phyloP scores from a whole-genome alignment of 2,329 filamentous ascomycete species.

The Corynespora cassiicola region DNA sequence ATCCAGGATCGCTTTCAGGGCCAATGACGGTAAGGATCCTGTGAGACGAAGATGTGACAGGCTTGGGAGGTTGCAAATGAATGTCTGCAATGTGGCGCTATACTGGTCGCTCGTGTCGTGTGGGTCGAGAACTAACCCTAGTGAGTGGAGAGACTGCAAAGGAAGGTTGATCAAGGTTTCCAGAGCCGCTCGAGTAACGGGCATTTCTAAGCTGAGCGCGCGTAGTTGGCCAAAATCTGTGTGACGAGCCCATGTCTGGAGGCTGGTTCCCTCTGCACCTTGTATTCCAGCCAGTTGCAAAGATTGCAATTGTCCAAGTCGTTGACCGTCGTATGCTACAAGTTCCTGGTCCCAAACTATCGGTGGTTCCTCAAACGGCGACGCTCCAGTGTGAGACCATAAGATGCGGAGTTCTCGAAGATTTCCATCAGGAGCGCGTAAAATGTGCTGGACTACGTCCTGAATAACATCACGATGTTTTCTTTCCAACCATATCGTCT shows the following conservation, averaged over 20 bases:
- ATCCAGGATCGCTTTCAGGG: slow-evolving; percentile 6
- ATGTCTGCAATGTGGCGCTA: slow-evolving; percentile 2
- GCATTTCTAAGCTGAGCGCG: slow-evolving; percentile 5
- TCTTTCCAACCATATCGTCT: slow-evolving; percentile 3
- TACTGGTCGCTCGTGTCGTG: too few relatives aligned
- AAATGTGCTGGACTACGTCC: neutral
- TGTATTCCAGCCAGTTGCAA: slow-evolving; percentile 5
- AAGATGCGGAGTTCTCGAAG: slow-evolving; percentile 3
- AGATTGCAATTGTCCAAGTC: slow-evolving; percentile 6
- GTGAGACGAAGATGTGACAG: slow-evolving; percentile 3
- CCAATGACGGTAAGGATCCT: slow-evolving; percentile 1
- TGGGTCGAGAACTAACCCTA: slow-evolving; percentile 4
- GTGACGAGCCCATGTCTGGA: slow-evolving; percentile 3
- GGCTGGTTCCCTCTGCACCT: slow-evolving; percentile 4
- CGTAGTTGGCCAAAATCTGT: slow-evolving; percentile 5
- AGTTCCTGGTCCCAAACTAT: slow-evolving; percentile 7
- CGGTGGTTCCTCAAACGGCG: neutral
- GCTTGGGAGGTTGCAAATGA: slow-evolving; percentile 2
- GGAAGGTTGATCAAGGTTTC: slow-evolving; percentile 5
- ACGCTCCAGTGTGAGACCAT: slow-evolving; percentile 1
- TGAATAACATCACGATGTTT: slow-evolving; percentile 3
- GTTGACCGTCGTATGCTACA: slow-evolving; percentile 5
- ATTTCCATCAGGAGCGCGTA: slow-evolving; percentile 1
- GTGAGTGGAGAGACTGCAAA: slow-evolving; percentile 6
- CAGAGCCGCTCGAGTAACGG: slow-evolving; percentile 4